Percentiles rank a stretch among this genome's conserved stretches.
phyloP scores from a whole-genome alignment of 2,329 filamentous ascomycete species.

The Colletotrichum incanum region DNA sequence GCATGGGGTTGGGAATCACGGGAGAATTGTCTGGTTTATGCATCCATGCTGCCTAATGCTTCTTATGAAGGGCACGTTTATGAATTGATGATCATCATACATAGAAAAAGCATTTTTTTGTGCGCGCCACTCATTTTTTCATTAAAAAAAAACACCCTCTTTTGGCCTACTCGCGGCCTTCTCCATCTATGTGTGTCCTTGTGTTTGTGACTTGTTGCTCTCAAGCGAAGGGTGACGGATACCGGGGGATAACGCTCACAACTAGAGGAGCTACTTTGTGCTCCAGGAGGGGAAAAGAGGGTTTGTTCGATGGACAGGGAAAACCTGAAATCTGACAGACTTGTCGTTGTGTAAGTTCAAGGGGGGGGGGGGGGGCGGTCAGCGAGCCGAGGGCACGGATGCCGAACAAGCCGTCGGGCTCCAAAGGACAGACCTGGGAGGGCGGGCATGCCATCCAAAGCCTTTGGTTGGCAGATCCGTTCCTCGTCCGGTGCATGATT shows the following conservation, averaged over 20 bases:
- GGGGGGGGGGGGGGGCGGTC: neutral
- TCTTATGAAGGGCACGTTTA: slow-evolving; percentile 42
- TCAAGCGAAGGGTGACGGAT: neutral
- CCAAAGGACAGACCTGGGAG: neutral
- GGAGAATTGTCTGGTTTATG: slow-evolving; percentile 21
- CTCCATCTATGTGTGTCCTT: neutral
- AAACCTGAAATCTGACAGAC: slow-evolving; percentile 13
- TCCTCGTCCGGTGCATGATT: slow-evolving; percentile 5
- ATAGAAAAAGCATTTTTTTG: slow-evolving; percentile 37
- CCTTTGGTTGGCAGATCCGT: slow-evolving; percentile 2
- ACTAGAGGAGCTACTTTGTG: neutral
- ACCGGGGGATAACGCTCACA: neutral
- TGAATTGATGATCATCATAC: slow-evolving; percentile 42
- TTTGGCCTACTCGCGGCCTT: neutral
- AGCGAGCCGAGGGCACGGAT: slow-evolving; percentile 22
- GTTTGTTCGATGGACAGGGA: neutral
- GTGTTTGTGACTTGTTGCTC: neutral
- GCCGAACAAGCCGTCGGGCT: slow-evolving; percentile 8
- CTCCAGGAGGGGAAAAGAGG: neutral
- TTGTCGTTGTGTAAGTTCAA: neutral
- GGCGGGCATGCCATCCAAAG: too few relatives aligned
- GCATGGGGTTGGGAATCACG: slow-evolving; percentile 35
- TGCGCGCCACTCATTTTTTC: slow-evolving; percentile 29
- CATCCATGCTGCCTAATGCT: slow-evolving; percentile 40
- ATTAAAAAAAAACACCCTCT: neutral